Conservation (phyloP, 208 protist species). For the Trypanosoma avium region DNA sequence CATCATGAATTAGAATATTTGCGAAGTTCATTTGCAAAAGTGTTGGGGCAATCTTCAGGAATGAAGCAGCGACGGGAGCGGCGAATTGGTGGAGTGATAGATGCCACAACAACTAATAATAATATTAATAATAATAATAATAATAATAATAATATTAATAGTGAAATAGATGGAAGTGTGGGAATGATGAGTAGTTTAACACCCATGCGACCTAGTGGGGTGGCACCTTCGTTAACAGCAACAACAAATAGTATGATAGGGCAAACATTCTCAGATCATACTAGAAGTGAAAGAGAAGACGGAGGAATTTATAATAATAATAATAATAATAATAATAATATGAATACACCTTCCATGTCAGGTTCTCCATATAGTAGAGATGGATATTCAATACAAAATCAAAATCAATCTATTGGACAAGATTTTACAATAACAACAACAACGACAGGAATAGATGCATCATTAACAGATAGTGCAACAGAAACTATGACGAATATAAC, state of each 20-base stretch:
- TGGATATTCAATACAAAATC: neutral
- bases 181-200: neutral
- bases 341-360: too few species aligned
- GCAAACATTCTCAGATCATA: too few species aligned
- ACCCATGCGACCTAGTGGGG: neutral
- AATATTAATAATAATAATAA: neutral
- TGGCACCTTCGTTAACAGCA: neutral
- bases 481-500: slow-evolving; percentile 3
- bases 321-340: too few species aligned
- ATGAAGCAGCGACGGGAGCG: slow-evolving; percentile 59
- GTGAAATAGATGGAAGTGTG: neutral
- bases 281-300: too few species aligned
- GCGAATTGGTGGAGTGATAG: slow-evolving; percentile 25
- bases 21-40: slow-evolving; percentile 64
- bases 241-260: too few species aligned
- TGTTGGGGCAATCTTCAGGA: slow-evolving; percentile 64
- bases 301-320: too few species aligned
- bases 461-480: neutral
- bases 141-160: neutral
- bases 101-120: too few species aligned
- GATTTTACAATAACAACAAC: too few species aligned
- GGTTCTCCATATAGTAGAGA: too few species aligned
- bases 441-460: neutral
- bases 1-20: slow-evolving; percentile 81
- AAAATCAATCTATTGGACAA: neutral